phyloP scores from a whole-genome alignment of 106 monocot genomes.

The Iris macrosiphon region DNA sequence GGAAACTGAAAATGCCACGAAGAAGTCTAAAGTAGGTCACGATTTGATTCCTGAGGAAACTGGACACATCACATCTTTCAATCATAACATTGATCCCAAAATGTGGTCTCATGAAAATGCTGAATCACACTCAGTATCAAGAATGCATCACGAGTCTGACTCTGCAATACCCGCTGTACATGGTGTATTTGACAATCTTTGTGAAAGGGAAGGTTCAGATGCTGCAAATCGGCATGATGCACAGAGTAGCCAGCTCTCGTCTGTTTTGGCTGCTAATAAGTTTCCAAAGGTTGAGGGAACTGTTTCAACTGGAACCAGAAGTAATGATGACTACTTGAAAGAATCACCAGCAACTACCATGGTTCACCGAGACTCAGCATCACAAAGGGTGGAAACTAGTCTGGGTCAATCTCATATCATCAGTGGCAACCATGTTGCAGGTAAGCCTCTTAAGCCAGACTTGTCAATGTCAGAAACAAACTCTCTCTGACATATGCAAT shows the following conservation, averaged over 20 bases:
- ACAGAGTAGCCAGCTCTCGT: constrained; percentile 23
- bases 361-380: constrained; percentile 12
- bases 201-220: constrained; percentile 12
- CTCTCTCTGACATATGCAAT: constrained; percentile 10
- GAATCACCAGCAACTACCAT: constrained; percentile 17
- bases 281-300: constrained; percentile 10
- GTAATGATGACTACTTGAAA: constrained; percentile 20
- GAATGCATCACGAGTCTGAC: constrained; percentile 14
- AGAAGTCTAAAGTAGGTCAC: constrained; percentile 24
- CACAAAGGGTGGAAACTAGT: constrained; percentile 11
- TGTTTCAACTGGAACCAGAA: constrained; percentile 8
- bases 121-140: constrained; percentile 19
- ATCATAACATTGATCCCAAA: constrained; percentile 27
- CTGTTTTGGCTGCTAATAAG: constrained; percentile 19
- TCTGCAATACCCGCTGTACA: constrained; percentile 8
- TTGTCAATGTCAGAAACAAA: constrained; percentile 16
- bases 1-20: constrained; percentile 44
- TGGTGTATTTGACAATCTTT: constrained; percentile 10
- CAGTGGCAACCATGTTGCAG: constrained; percentile 3
- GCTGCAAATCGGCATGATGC: constrained; percentile 22
- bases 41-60: constrained; percentile 29
- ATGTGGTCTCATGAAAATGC: constrained; percentile 14
- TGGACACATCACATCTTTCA: constrained; percentile 15
- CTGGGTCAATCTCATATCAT: constrained; percentile 13
- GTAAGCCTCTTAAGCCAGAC: constrained; percentile 14